Base-by-base conservation (phyloP, 1,139 yeast genomes). In the Citeromyces siamensis region DNA sequence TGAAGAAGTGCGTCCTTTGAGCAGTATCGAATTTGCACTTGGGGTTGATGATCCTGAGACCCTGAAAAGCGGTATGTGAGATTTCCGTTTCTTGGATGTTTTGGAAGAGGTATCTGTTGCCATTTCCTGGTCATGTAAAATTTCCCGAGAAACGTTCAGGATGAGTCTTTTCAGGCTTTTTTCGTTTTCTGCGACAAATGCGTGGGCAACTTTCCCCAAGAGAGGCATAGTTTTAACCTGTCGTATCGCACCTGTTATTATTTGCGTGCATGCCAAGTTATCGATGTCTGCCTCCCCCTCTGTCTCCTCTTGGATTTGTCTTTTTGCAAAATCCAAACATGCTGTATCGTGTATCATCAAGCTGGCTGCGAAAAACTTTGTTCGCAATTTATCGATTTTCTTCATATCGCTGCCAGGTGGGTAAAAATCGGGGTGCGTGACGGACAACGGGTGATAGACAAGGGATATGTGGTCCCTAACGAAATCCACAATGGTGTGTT, bases 401-500 rank as follows among this genome's bases (percentile, higher is more conserved):
- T 37, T 35, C 3, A 42, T 38, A 33, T 52, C 52, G 9, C 49
- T 44, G 18, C 50, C 54, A 17, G 47, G 40, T n/a, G 52, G 48
- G 27, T 50, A 37, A 41, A 38, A 41, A 9, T 44, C 45, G 5
- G 49, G 45, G 19, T 45, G 43, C 20, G 50, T 48, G 33, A 44
- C 44, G 33, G 40, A 45, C 35, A 43, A 46, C 41, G 39, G 56
- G 38, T 43, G 47, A 44, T 43, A 47, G 39, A 40, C 42, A 34
- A 38, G 60, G 12, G 40, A 44, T 28, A 35, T 39, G 33, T 42
- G 34, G 13, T 40, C 39, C 12, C 37, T 33, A 7, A 75, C 55
- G 47, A 71, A 75, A 34, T 48, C 50, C 10, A 64, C 66, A 6
- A 73, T 47, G 1, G 72, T 63, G 47, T 70, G 70, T 7, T 52